phyloP scores from a whole-genome alignment of 345 rosid genomes.

The Camelina neglecta region DNA sequence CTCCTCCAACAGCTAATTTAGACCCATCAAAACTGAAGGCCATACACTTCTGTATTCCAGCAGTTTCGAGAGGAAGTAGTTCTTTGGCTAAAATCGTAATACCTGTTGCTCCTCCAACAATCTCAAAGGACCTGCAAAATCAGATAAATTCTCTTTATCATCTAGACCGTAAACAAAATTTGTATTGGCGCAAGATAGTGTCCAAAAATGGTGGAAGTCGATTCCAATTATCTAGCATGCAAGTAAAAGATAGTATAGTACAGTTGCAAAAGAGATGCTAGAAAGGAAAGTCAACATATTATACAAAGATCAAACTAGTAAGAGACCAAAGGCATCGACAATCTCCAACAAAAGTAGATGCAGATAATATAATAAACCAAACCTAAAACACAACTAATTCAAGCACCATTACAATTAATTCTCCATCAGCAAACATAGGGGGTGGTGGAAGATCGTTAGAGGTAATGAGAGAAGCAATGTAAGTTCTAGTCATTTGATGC shows the following conservation, averaged over 20 bases:
- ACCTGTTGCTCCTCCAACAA: constrained; percentile 54
- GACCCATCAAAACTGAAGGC: constrained; percentile 93
- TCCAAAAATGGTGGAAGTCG: constrained; percentile 5
- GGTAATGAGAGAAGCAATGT: constrained; percentile 10
- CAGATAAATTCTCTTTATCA: constrained; percentile 11
- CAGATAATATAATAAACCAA: constrained; percentile 6
- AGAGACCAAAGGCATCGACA: background rate
- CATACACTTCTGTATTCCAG: constrained; percentile 79
- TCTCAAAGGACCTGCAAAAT: constrained; percentile 72
- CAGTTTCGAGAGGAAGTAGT: constrained; percentile 64
- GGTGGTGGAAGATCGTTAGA: background rate
- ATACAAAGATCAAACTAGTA: background rate
- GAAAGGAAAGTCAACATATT: background rate
- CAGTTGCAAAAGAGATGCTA: background rate
- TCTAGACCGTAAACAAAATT: constrained; percentile 4
- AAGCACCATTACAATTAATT: background rate
- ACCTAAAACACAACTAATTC: background rate
- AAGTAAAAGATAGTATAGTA: background rate
- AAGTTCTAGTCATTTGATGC: constrained; percentile 3
- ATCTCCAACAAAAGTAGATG: background rate
- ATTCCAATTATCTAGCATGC: constrained; percentile 7
- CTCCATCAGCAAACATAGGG: background rate
- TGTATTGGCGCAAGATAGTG: constrained; percentile 11
- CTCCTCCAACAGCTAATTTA: constrained; percentile 82
- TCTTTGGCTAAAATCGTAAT: constrained; percentile 60